A percentile compares a stretch with the other conserved stretches of the same genome.
Conservation (phyloP, 371 early-diverging fungal genomes). For the Mortierella polycephala region DNA sequence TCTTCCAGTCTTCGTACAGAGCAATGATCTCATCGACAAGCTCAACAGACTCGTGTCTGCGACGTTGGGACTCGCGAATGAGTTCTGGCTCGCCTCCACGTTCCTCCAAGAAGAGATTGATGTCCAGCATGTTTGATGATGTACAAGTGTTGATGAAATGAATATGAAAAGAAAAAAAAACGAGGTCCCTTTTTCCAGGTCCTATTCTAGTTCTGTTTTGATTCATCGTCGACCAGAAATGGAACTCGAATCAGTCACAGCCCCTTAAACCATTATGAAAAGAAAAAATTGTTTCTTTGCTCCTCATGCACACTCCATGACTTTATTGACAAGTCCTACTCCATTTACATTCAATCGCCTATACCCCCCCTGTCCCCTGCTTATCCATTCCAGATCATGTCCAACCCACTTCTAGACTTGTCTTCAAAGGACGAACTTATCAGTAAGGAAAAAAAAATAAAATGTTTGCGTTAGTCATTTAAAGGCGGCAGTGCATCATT, state of each 20-base stretch:
- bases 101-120: conserved; percentile 90
- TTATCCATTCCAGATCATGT: conserved; percentile 16
- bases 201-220: not conserved
- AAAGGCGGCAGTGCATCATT: not conserved
- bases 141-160: conserved; percentile 1
- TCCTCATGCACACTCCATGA: not conserved
- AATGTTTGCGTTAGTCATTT: no score
- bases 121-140: conserved; percentile 77
- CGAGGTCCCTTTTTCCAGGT: not conserved
- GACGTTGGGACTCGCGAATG: conserved; percentile 93
- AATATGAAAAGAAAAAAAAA: conserved; percentile 4
- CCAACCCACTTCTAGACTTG: conserved; percentile 42
- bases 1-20: conserved; percentile 92
- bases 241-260: not conserved
- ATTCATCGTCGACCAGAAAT: not conserved
- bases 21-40: conserved; percentile 93
- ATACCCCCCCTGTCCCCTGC: not conserved
- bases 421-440: conserved; percentile 49
- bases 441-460: conserved; percentile 15
- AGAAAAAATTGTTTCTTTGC: not conserved
- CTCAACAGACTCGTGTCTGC: conserved; percentile 87
- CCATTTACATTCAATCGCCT: not conserved
- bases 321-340: no score
- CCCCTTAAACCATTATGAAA: not conserved
- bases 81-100: conserved; percentile 97